These are phyloP conservation scores for Amoebophrya sp. DNA, from an alignment of 169 alveolate genomes.

Conservation along the genomic window DNA sequence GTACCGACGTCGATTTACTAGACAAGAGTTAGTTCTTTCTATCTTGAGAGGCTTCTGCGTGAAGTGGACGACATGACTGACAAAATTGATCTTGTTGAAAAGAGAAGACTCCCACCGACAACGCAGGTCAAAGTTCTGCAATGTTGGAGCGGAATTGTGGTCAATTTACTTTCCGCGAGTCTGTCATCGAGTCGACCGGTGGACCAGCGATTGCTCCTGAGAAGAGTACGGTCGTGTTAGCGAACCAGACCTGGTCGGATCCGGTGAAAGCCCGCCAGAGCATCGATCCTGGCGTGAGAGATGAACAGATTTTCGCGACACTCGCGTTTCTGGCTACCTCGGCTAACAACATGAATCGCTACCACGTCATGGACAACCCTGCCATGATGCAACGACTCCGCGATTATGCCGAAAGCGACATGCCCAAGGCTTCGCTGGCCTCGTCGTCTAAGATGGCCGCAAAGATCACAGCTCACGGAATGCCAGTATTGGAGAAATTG, in stretches of 20 bases:
- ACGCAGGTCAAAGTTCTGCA: background rate
- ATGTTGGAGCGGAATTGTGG: background rate
- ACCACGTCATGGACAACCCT: constrained; percentile 11
- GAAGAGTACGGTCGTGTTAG: background rate
- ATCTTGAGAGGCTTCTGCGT: too few species aligned
- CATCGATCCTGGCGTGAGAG: background rate
- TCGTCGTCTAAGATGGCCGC: background rate
- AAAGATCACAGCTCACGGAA: background rate
- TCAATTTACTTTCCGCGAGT: background rate
- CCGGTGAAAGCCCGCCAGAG: background rate
- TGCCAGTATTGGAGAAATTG: background rate
- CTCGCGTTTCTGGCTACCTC: background rate
- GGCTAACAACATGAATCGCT: background rate
- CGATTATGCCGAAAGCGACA: background rate
- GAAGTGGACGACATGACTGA: too few species aligned
- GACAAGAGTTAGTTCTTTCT: too few species aligned
- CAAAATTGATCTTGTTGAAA: too few species aligned
- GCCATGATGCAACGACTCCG: background rate
- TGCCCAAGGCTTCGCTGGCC: background rate
- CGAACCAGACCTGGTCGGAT: background rate
- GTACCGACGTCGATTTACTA: too few species aligned
- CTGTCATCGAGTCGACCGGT: background rate
- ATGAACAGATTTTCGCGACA: background rate
- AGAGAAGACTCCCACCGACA: background rate
- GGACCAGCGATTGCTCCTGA: background rate